phyloP scores from a whole-genome alignment of 1,284 basidiomycete species.

The Rhodotorula glutinis region DNA sequence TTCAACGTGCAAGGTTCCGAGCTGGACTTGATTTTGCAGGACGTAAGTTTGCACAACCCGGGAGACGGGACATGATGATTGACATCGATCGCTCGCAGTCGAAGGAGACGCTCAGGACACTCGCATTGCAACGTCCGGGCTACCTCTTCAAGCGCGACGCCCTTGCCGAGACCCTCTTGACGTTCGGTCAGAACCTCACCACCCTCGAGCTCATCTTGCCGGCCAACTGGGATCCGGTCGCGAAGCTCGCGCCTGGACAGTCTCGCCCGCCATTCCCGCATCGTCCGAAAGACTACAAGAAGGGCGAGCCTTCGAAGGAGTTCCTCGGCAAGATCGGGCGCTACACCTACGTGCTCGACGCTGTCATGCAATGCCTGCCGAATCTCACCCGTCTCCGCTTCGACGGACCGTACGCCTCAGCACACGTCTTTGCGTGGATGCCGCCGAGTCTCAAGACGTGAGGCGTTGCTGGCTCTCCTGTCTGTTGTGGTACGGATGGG shows the following conservation, averaged over 20 bases:
- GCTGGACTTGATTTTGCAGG: conserved; percentile 14
- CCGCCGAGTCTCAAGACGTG: conserved; percentile 22
- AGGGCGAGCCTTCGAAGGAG: conserved; percentile 7
- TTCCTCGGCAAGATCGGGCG: conserved; percentile 3
- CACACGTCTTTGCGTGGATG: conserved; percentile 18
- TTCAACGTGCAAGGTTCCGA: conserved; percentile 3
- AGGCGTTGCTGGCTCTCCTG: not conserved
- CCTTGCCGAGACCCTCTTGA: conserved; percentile 18
- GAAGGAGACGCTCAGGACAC: conserved; percentile 7
- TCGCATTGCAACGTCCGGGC: conserved; percentile 6
- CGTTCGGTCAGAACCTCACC: conserved; percentile 26
- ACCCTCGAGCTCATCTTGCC: conserved; percentile 16
- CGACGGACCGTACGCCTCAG: conserved; percentile 23
- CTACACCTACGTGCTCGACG: conserved; percentile 30
- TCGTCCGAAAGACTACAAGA: conserved; percentile 26
- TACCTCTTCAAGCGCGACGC: conserved; percentile 10
- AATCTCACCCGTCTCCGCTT: conserved; percentile 17
- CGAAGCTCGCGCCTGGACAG: not conserved
- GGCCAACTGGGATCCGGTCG: conserved; percentile 9
- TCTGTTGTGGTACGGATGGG: not conserved
- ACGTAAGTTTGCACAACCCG: not conserved
- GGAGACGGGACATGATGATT: too few relatives aligned
- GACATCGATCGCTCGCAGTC: conserved; percentile 6
- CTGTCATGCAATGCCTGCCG: conserved; percentile 22
- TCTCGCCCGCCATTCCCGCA: conserved; percentile 5